Conservation (phyloP, 106 monocot genomes). For the Acorus calamus region DNA sequence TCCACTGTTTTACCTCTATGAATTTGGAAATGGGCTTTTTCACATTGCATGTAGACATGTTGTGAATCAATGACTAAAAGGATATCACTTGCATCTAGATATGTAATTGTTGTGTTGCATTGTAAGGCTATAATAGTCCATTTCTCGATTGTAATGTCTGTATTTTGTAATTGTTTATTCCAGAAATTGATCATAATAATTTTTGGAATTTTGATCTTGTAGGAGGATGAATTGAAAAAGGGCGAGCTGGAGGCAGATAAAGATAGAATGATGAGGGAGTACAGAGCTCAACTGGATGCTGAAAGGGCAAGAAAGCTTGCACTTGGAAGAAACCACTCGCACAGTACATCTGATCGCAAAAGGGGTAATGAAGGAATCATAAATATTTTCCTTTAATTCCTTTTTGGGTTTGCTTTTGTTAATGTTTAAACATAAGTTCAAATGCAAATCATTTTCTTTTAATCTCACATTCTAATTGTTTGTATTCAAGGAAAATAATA, state of each 20-base stretch:
- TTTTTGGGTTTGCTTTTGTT: background rate
- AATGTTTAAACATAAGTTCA: background rate
- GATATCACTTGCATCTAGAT: too few species aligned
- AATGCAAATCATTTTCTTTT: background rate
- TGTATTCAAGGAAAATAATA: background rate
- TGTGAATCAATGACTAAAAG: too few species aligned
- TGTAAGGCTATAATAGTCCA: too few species aligned
- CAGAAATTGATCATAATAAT: too few species aligned
- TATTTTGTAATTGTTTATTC: too few species aligned
- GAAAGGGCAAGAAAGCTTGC: constrained; percentile 86
- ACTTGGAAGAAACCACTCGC: constrained; percentile 73
- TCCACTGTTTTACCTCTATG: too few species aligned
- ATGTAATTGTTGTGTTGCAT: too few species aligned
- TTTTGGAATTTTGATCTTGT: background rate
- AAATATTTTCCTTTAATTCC: too few species aligned
- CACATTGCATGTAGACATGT: too few species aligned
- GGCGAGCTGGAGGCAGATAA: constrained; percentile 95
- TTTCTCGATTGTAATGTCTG: too few species aligned
- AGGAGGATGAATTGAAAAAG: constrained; percentile 88
- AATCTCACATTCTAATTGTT: too few species aligned
- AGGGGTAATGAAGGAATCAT: constrained; percentile 40
- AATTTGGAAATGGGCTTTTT: too few species aligned
- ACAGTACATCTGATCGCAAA: constrained; percentile 43
- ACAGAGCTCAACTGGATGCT: constrained; percentile 93
- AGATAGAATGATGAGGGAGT: constrained; percentile 98